Evolutionary conservation across 257 asterid genomes (phyloP), one percentile per base, ranked within the genome.

Genomic region (Plantago ovata): DNA sequence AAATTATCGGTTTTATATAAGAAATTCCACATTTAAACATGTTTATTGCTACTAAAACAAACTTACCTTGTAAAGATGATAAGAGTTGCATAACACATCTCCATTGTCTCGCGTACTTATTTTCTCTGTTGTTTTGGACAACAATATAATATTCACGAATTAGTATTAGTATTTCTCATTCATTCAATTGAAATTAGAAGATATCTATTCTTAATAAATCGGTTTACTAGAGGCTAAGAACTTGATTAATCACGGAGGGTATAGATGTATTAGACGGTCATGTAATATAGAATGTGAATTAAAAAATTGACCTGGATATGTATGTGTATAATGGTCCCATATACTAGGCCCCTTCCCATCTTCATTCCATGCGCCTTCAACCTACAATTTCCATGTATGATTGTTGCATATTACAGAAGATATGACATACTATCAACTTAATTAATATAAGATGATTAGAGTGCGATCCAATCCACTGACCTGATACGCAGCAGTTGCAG

Each of bases 331-430:
- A 38, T 51, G 20, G 33, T 75, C 80, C 80, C 80, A 75, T 1
- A 58, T 75, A 41, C 71, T 75, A 14, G 67, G 69, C 13, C 77
- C 74, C 66, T 65, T 74, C 1, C 79, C 79, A 46, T 74, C 71
- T 44, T 38, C 54, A 28, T 61, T 66, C 66, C 73, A 64, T 3
- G 65, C 80, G 15, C 80, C 80, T 69, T 74, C 80, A 53, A 65
- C 41, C 80, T 74, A 59, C 18, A 7, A 33, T 24, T 10, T 52
- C n/a, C 38, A 52, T 4, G 6, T 4, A 52, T 7, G 32, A 23
- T 14, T 19, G 3, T 4, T 0, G 19, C 38, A 22, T 51, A 52
- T 21, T 19, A 51, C 16, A 13, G 10, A 51, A 51, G n/a, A n/a
- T n/a, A n/a, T n/a, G n/a, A n/a, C n/a, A n/a, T n/a, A n/a, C n/a